These are phyloP conservation scores for Cocos nucifera DNA, from an alignment of 176 grass and related monocot genomes.

Conservation along the genomic window DNA sequence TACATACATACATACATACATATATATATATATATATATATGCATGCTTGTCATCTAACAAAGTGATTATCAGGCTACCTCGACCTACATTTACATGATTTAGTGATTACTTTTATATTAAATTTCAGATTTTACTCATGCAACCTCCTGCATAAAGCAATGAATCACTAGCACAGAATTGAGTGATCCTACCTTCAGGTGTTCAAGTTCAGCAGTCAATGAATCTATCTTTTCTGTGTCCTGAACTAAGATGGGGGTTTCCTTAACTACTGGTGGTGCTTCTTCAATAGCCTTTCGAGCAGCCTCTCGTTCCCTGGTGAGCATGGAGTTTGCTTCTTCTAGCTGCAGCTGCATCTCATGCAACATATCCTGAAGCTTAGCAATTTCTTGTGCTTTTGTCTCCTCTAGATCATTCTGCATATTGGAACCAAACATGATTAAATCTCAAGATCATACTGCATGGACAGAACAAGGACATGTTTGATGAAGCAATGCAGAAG, in stretches of 20 bases:
- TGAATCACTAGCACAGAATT: slow-evolving; percentile 1
- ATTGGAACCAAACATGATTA: slow-evolving; percentile 21
- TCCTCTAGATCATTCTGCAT: slow-evolving; percentile 88
- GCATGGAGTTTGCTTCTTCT: slow-evolving; percentile 61
- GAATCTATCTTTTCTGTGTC: slow-evolving; percentile 80
- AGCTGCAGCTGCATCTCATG: slow-evolving; percentile 62
- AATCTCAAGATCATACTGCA: slow-evolving; percentile 6
- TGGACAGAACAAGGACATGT: too few relatives aligned
- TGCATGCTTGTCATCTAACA: too few relatives aligned
- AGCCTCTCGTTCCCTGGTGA: slow-evolving; percentile 80
- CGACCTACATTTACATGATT: too few relatives aligned
- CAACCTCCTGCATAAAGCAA: not conserved
- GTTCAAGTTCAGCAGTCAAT: slow-evolving; percentile 56
- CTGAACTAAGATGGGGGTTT: slow-evolving; percentile 75
- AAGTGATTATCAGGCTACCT: too few relatives aligned
- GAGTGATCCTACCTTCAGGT: slow-evolving; percentile 51
- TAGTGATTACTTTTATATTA: too few relatives aligned
- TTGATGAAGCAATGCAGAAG: too few relatives aligned
- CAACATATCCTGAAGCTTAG: slow-evolving; percentile 70
- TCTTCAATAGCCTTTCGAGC: slow-evolving; percentile 97
- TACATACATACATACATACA: too few relatives aligned
- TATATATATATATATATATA: too few relatives aligned
- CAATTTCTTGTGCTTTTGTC: slow-evolving; percentile 80
- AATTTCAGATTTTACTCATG: too few relatives aligned
- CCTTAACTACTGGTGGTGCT: slow-evolving; percentile 89